Percentiles rank a stretch among this genome's conserved stretches.
These are phyloP conservation scores for Schwanniomyces occidentalis DNA, from an alignment of 805 yeast species.

Conservation along the genomic window DNA sequence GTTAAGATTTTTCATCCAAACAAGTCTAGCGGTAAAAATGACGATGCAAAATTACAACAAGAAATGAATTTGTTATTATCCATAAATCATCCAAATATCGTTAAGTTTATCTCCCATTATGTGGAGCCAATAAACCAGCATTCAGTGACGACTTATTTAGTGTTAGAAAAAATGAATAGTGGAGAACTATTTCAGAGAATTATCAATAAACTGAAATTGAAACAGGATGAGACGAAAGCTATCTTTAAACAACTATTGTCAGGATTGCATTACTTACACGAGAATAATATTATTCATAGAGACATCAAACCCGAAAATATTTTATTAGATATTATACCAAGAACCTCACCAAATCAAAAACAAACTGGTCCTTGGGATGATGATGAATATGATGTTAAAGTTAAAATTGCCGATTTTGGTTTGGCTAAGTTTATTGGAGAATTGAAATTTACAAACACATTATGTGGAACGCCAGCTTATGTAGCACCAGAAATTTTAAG, in stretches of 20 bases:
- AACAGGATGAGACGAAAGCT: conserved; percentile 62
- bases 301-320: conserved; percentile 49
- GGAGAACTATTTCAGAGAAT: conserved; percentile 78
- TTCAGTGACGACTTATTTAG: conserved; percentile 57
- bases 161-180: conserved; percentile 69
- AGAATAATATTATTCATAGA: conserved; percentile 42
- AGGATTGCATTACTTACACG: conserved; percentile 41
- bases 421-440: conserved; percentile 70
- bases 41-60: conserved; percentile 52
- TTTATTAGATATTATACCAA: conserved; percentile 51
- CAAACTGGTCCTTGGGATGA: conserved; percentile 59
- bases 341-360: conserved; percentile 22
- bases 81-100: conserved; percentile 70
- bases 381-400: conserved; percentile 59
- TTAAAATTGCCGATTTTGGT: conserved; percentile 85
- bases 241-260: conserved; percentile 50
- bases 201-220: conserved; percentile 58
- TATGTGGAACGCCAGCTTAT: conserved; percentile 86
- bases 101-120: conserved; percentile 59
- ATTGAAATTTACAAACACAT: conserved; percentile 68
- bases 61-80: conserved; percentile 67
- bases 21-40: conserved; percentile 29
- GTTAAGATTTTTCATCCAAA: conserved; percentile 71
- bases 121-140: conserved; percentile 54
- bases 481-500: conserved; percentile 78